Evolutionary conservation across 352 stramenopile species (phyloP), one percentile per base, ranked within the genome.

Genomic region (Phytophthora pseudosyringae): DNA sequence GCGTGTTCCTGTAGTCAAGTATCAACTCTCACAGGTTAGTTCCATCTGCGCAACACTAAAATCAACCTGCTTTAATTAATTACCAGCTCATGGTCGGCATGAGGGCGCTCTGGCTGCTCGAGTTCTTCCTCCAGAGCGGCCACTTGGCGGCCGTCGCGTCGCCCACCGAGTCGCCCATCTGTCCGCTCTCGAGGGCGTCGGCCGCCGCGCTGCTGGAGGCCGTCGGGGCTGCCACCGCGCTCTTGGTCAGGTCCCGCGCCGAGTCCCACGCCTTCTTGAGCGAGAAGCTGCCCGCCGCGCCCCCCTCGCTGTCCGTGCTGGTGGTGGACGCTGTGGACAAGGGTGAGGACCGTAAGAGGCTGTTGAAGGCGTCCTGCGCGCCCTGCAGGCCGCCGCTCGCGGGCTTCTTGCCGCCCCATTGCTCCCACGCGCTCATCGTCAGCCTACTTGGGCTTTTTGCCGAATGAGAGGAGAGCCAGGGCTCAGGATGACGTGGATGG

Each of bases 401-500:
- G 3, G 81, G 76, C 40, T 81, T 81, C 78, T 90, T 92, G 51
- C 67, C 68, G 31, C 79, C 83, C 83, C 83, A 92, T 66, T 90
- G 79, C 56, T 92, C 83, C 81, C 81, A 90, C 16, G 83, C 81
- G 53, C 80, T 89, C 67, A 75, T 72, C 26, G 12, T 38, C 36
- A 18, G 15, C 28, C 1, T 21, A 2, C 21, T 21, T 21, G 21
- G 21, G 21, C 21, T 21, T 57, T 57, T 43, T 50, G 29, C 12
- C 13, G 16, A 31, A 64, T 57, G 35, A 43, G 21, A 54, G 1
- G 16, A 47, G 31, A 53, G 44, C 33, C 29, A 18, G 16, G 41
- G 32, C 52, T 62, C 21, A 21, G 38, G 38, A 39, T 8, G 29
- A 40, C 11, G 16, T 38, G 9, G 25, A 55, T 41, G 45, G 45